These are phyloP conservation scores for Dittrichia graveolens DNA, from an alignment of 129 eudicot genomes.

Conservation along the genomic window DNA sequence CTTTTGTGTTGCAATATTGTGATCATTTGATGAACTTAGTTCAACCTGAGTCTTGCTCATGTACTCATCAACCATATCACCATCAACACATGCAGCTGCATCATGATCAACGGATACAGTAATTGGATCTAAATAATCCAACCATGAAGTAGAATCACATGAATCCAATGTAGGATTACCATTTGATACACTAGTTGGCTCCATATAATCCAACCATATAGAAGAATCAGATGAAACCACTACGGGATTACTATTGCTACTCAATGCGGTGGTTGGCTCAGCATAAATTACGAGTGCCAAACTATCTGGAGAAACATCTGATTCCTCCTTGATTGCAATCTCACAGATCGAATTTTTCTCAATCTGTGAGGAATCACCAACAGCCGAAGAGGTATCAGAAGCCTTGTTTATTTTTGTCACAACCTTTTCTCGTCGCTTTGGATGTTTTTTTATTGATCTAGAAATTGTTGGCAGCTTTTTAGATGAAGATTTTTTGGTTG, in stretches of 20 bases:
- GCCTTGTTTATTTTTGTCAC: slow-evolving; percentile 47
- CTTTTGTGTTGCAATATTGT: not conserved
- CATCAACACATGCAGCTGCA: not conserved
- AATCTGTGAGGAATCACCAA: slow-evolving; percentile 22
- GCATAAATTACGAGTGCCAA: slow-evolving; percentile 46
- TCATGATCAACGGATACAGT: slow-evolving; percentile 11
- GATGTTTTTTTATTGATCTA: slow-evolving; percentile 61
- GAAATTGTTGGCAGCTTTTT: slow-evolving; percentile 46
- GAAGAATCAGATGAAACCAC: slow-evolving; percentile 32
- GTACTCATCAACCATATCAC: too few species aligned
- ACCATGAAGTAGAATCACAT: slow-evolving; percentile 30
- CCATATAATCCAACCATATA: slow-evolving; percentile 53
- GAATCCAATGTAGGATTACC: slow-evolving; percentile 3
- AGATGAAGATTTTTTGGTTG: slow-evolving; percentile 65
- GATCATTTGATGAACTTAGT: too few species aligned
- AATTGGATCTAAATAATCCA: slow-evolving; percentile 41
- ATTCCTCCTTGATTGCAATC: slow-evolving; percentile 18
- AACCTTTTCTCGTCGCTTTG: slow-evolving; percentile 51
- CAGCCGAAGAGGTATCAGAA: slow-evolving; percentile 19
- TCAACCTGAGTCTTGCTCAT: too few species aligned
- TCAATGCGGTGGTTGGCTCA: slow-evolving; percentile 34
- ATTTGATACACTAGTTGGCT: slow-evolving; percentile 28
- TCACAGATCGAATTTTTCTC: too few species aligned
- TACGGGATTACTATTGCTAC: slow-evolving; percentile 24
- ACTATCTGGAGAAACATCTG: slow-evolving; percentile 29